Evolutionary conservation across 192 early-diverging fungal species (phyloP), one percentile per base, ranked within the genome.

Genomic region (Backusella luteola): DNA sequence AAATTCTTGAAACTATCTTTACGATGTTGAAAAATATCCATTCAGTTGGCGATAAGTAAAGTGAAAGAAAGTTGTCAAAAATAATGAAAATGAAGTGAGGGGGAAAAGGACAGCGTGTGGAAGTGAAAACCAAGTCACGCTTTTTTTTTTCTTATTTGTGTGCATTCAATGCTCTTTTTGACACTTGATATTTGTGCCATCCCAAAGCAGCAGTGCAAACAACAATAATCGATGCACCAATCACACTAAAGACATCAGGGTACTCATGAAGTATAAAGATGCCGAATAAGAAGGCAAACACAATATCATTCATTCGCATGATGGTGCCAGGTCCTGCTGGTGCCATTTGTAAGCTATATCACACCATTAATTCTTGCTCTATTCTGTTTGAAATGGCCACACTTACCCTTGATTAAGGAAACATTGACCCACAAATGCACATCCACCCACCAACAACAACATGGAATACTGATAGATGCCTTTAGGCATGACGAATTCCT

Each of bases 301-400:
- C 92, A 39, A 96, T 88, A 73, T 96, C 93, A 63, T 92, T 83
- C 83, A 92, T 94, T 49, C 94, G 87, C 90, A 94, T 92, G 82
- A 96, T 67, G n/a, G 91, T 81, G 14, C 87, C 92, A 0, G 91
- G 91, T 0, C 93, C 93, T 15, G 92, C 84, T 11, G 89, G 88
- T 8, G 90, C 90, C 74, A 94, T 66, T 84, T 95, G 94, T 73
- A 95, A 69, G 8, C 87, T 88, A 74, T 39, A 39, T 39, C 2
- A 39, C 8, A 39, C 0, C 38, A 39, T 17, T 17, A 14, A 32
- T 4, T 39, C 29, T 75, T 21, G n/a, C 71, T 32, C 36, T 75
- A 1, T 26, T 75, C 6, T 26, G 6, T 36, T 44, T 44, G 14
- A 23, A 29, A 26, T 19, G 8, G 21, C 15, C 34, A 19, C 12